These are phyloP conservation scores for Tricholoma saponaceum DNA, from an alignment of 768 basidiomycete species.

Conservation along the genomic window DNA sequence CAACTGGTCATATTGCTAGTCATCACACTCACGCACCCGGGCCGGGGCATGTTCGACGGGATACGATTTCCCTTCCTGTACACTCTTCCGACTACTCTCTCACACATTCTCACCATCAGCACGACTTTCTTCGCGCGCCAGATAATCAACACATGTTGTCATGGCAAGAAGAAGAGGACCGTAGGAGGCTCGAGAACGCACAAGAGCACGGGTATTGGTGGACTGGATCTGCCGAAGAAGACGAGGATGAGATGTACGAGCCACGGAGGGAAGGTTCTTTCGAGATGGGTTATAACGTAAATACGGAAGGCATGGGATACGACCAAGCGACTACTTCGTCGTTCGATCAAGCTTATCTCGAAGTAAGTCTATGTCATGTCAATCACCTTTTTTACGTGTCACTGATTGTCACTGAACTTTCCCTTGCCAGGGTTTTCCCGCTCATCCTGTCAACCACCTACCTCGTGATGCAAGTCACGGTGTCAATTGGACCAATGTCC, in stretches of 20 bases:
- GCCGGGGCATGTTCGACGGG: constrained; percentile 20
- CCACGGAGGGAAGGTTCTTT: constrained; percentile 10
- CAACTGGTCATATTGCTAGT: neutral
- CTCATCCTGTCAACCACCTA: neutral
- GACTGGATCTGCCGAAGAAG: neutral
- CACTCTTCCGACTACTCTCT: neutral
- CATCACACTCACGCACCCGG: neutral
- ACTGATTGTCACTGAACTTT: neutral
- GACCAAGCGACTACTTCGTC: constrained; percentile 12
- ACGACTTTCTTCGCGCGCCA: neutral
- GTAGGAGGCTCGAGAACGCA: constrained; percentile 4
- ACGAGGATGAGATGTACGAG: constrained; percentile 1
- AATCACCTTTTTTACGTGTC: neutral
- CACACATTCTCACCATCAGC: constrained; percentile 7
- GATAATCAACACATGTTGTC: constrained; percentile 9
- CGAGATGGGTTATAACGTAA: constrained; percentile 6
- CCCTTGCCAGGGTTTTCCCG: neutral
- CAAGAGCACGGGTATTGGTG: constrained; percentile 12
- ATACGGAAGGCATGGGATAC: constrained; percentile 23
- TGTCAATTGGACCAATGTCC: neutral
- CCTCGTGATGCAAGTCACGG: constrained; percentile 1
- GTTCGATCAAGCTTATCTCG: constrained; percentile 20
- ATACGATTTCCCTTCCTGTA: constrained; percentile 26
- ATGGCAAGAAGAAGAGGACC: constrained; percentile 11
- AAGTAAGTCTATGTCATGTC: constrained; percentile 16